phyloP scores from a whole-genome alignment of 2,329 filamentous ascomycete species.

The Exophiala bonariae region DNA sequence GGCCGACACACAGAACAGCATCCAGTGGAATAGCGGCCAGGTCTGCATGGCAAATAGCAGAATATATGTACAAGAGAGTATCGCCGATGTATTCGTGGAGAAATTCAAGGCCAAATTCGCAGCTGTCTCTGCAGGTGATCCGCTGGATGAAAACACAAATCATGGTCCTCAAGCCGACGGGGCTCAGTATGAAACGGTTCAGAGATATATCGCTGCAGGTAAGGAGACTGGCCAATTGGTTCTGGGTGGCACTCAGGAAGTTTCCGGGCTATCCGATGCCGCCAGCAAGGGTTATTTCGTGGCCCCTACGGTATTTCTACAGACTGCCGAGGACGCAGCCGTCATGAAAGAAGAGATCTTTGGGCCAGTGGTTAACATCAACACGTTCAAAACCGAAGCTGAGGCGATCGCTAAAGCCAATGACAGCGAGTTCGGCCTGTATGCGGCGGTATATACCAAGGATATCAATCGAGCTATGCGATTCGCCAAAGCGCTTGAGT shows the following conservation, averaged over 20 bases:
- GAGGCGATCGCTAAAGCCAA: constrained; percentile 43
- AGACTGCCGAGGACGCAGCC: constrained; percentile 34
- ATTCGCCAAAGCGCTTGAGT: constrained; percentile 24
- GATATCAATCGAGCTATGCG: constrained; percentile 27
- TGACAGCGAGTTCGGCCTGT: constrained; percentile 42
- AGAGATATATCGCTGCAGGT: constrained; percentile 42
- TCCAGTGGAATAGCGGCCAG: constrained; percentile 60
- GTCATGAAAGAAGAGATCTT: constrained; percentile 45
- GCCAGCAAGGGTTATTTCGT: constrained; percentile 40
- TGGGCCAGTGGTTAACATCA: constrained; percentile 54
- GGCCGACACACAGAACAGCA: constrained; percentile 46
- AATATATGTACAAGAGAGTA: constrained; percentile 24
- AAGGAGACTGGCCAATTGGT: constrained; percentile 40
- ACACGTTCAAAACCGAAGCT: constrained; percentile 48
- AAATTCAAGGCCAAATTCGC: constrained; percentile 37
- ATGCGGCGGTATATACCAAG: constrained; percentile 52
- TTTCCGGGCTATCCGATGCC: constrained; percentile 18
- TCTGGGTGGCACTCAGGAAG: constrained; percentile 37
- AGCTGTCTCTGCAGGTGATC: constrained; percentile 39
- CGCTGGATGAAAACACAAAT: constrained; percentile 39
- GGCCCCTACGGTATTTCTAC: constrained; percentile 38
- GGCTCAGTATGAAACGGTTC: constrained; percentile 44
- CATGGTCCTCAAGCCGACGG: constrained; percentile 47
- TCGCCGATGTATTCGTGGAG: constrained; percentile 28
- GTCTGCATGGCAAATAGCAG: constrained; percentile 55